Conservation (phyloP, 257 asterid genomes). For the Plantago major region DNA sequence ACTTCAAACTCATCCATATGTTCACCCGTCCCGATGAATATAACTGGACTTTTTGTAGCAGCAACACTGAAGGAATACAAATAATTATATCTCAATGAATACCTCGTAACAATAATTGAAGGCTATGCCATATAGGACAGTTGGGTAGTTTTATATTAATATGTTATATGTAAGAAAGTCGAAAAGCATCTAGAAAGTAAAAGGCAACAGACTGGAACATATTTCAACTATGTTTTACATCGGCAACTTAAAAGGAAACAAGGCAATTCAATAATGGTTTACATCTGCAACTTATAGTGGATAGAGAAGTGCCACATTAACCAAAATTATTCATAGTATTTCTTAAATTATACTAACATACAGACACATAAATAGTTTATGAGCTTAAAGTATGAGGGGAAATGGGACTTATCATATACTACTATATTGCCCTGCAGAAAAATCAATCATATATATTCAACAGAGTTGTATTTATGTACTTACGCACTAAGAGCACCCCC, state of each 20-base stretch:
- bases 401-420: no score
- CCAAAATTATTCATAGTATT: no score
- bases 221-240: not conserved
- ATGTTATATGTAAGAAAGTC: conserved; percentile 1
- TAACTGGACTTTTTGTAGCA: conserved; percentile 93
- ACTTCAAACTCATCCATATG: conserved; percentile 98
- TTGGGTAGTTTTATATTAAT: not conserved
- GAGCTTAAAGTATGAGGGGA: no score
- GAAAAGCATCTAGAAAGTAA: conserved; percentile 2
- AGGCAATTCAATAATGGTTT: not conserved
- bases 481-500: conserved; percentile 99
- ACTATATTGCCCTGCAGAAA: no score
- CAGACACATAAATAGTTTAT: no score
- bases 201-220: not conserved
- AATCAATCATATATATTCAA: no score
- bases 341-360: no score
- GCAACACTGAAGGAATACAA: conserved; percentile 67
- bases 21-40: conserved; percentile 95
- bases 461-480: conserved; percentile 27
- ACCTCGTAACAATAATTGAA: conserved; percentile 8
- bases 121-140: not conserved
- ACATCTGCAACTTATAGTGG: not conserved
- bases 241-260: not conserved
- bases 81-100: not conserved
- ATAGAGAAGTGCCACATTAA: no score